Conservation (phyloP, 768 basidiomycete species). For the Kwoniella sp. region DNA sequence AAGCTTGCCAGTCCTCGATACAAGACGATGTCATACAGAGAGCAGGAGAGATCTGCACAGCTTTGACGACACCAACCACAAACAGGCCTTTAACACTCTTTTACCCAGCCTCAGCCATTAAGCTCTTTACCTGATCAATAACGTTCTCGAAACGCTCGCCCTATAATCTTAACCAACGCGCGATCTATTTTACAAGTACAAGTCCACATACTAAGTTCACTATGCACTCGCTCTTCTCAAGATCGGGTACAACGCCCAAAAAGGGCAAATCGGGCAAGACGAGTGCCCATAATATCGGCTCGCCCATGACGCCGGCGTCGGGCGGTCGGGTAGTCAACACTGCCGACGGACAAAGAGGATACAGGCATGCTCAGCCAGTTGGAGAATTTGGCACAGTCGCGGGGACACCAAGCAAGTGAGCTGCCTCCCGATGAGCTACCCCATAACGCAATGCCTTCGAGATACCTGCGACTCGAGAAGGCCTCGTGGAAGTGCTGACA, state of each 20-base stretch:
- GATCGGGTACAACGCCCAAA: conserved; percentile 15
- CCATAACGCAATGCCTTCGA: too few relatives aligned
- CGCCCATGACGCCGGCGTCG: background rate
- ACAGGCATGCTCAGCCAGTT: background rate
- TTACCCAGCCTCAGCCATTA: background rate
- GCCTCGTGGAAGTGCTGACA: too few relatives aligned
- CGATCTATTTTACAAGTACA: too few relatives aligned
- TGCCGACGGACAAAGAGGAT: background rate
- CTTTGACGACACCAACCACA: background rate
- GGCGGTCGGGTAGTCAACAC: background rate
- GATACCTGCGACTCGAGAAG: background rate
- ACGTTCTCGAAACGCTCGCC: too few relatives aligned
- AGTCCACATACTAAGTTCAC: too few relatives aligned
- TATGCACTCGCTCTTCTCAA: conserved; percentile 23
- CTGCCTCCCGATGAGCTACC: background rate
- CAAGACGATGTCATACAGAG: too few relatives aligned
- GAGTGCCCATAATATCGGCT: background rate
- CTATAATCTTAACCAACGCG: background rate
- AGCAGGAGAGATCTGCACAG: background rate
- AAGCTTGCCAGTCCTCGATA: too few relatives aligned
- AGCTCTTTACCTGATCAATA: background rate
- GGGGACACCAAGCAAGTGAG: conserved; percentile 8
- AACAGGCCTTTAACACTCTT: background rate
- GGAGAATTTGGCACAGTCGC: conserved; percentile 17
- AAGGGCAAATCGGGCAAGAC: conserved; percentile 4